Evolutionary conservation across 164 flowering plant genomes (phyloP).

Genomic region (Macadamia tetraphylla): DNA sequence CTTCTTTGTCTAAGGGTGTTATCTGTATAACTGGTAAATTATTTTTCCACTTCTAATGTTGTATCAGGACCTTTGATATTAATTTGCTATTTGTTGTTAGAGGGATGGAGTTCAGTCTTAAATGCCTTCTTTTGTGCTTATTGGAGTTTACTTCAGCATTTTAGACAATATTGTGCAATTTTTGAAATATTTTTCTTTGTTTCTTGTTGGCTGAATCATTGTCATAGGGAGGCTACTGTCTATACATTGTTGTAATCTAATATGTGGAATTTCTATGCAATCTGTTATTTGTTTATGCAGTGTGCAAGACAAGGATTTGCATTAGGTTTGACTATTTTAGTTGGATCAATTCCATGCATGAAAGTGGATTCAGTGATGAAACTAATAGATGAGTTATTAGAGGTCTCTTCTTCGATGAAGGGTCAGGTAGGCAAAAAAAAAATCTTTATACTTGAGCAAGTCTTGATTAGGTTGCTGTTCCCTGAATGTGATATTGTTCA

Average conservation of each 20-base stretch:
- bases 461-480: constrained; percentile 1
- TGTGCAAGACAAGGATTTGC: constrained; percentile 99
- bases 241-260: constrained; percentile 7
- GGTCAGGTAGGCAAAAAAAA: constrained; percentile 65
- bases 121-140: neutral
- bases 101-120: neutral
- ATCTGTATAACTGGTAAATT: neutral
- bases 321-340: constrained; percentile 57
- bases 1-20: neutral
- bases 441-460: neutral
- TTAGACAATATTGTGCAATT: neutral
- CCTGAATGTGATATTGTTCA: neutral
- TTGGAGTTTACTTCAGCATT: neutral
- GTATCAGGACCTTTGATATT: neutral
- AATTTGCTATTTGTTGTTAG: neutral
- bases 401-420: constrained; percentile 90
- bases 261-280: neutral
- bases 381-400: constrained; percentile 55
- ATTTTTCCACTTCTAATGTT: neutral
- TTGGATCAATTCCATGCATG: constrained; percentile 42
- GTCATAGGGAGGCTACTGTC: neutral
- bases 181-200: neutral
- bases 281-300: constrained; percentile 40
- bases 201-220: neutral
- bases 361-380: constrained; percentile 63